Evolutionary conservation across 116 monocot genomes (phyloP).

Genomic region (Dioscorea cayenensis): DNA sequence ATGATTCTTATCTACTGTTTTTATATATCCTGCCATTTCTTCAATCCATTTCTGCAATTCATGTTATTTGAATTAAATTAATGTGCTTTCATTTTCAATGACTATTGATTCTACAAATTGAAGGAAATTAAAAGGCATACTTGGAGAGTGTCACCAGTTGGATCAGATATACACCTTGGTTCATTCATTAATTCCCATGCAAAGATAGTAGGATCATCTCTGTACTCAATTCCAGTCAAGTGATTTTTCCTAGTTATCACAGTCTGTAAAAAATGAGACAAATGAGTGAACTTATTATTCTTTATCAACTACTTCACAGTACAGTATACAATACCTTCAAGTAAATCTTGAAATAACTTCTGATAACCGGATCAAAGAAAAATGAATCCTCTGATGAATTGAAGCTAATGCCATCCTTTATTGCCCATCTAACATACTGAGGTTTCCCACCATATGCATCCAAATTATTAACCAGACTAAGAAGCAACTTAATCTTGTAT

Average conservation of each 20-base stretch:
- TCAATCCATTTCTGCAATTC: constrained; percentile 76
- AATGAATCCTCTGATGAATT: constrained; percentile 89
- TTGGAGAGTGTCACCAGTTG: constrained; percentile 75
- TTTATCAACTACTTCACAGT: neutral
- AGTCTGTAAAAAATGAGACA: constrained; percentile 30
- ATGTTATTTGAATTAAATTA: neutral
- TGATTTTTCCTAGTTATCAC: constrained; percentile 85
- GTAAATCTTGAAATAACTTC: constrained; percentile 77
- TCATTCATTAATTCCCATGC: constrained; percentile 98
- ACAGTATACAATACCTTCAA: constrained; percentile 28
- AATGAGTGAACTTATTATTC: neutral
- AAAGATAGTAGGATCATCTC: constrained; percentile 89
- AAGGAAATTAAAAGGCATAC: constrained; percentile 21
- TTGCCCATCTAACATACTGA: constrained; percentile 98
- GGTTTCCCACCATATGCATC: constrained; percentile 78
- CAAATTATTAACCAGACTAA: constrained; percentile 71
- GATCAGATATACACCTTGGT: constrained; percentile 68
- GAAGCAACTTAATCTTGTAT: constrained; percentile 60
- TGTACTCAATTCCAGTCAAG: constrained; percentile 74
- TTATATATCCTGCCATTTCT: constrained; percentile 71
- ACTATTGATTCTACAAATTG: neutral
- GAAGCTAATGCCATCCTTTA: constrained; percentile 73
- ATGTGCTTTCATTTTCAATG: neutral
- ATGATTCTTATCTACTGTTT: constrained; percentile 80
- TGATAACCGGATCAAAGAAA: constrained; percentile 78